Base-by-base conservation (phyloP, 345 rosid species). In the Hypericum androsaemum region DNA sequence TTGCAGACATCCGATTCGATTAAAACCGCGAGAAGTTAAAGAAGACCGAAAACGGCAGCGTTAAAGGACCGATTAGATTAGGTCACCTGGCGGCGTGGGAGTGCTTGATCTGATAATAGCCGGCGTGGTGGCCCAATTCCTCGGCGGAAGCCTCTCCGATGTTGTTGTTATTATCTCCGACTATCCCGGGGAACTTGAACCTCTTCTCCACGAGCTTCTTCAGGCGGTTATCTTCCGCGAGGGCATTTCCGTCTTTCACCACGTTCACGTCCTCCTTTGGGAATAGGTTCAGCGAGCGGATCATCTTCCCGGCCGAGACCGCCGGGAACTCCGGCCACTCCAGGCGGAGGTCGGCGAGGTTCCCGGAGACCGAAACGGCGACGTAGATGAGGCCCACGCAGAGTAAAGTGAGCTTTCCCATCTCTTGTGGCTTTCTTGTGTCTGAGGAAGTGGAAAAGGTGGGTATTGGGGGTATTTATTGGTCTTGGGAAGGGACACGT, bases 111-210 rank as follows among this genome's bases (percentile, higher is more conserved):
- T 88, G 73, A 63, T 78, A 92, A 54, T 92, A 92, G 47, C 98
- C 98, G 55, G 98, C 98, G 66, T 76, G 94, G 59, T 88, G 97
- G n/a, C 95, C 87, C 64, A 88, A 76, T 63, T 88, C 82, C 47
- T 83, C 87, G 5, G 68, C 73, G 17, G 82, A 43, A 47, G 68
- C 59, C 8, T 73, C 81, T 22, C 32, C 32, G 32, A 22, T 22
- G 5, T 43, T 69, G 5, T 43, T 69, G 12, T 44, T 15, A 10
- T 41, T 63, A 1, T 53, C 74, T 13, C 51, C 41, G 9, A 57
- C 63, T 36, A 88, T 48, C 58, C 74, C 74, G 11, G 96, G 94
- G 59, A 92, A 88, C 59, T 57, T 69, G 53, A 92, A 60, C 58
- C 53, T 68, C 74, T 74, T 80, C 75, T 92, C 99, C 3, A 75